Conservation (phyloP, 805 yeast genomes). For the Metschnikowia bowlesiae region DNA sequence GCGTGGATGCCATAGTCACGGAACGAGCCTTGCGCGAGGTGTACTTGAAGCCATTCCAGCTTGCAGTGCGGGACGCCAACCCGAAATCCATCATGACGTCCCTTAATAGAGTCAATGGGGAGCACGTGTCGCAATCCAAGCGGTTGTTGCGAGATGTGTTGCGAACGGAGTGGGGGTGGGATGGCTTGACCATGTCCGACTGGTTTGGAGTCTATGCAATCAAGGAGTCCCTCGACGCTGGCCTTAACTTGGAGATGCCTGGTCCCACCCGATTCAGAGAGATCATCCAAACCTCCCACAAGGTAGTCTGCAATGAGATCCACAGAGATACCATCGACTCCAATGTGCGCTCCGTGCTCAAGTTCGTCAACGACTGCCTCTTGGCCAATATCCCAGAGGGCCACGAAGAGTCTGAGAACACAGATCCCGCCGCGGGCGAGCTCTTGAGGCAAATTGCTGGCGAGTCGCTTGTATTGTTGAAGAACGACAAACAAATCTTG, state of each 20-base stretch:
- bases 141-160: constrained; percentile 42
- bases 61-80: constrained; percentile 48
- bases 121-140: constrained; percentile 48
- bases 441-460: constrained; percentile 12
- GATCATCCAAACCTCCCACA: constrained; percentile 37
- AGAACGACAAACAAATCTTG: constrained; percentile 44
- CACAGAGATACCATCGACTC: constrained; percentile 40
- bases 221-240: constrained; percentile 46
- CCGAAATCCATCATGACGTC: constrained; percentile 60
- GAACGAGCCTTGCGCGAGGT: constrained; percentile 64
- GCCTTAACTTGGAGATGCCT: constrained; percentile 65
- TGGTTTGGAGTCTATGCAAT: constrained; percentile 58
- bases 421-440: constrained; percentile 12
- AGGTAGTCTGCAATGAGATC: constrained; percentile 39
- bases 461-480: constrained; percentile 55
- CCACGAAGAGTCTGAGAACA: constrained; percentile 24
- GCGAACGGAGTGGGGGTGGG: constrained; percentile 53
- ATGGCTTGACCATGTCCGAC: constrained; percentile 58
- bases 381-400: constrained; percentile 38
- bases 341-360: constrained; percentile 45
- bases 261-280: constrained; percentile 52
- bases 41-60: constrained; percentile 59
- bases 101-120: constrained; percentile 61
- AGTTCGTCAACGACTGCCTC: constrained; percentile 42
- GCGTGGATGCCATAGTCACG: constrained; percentile 46